These are phyloP conservation scores for Phallus indusiatus DNA, from an alignment of 768 basidiomycete species.

Conservation along the genomic window DNA sequence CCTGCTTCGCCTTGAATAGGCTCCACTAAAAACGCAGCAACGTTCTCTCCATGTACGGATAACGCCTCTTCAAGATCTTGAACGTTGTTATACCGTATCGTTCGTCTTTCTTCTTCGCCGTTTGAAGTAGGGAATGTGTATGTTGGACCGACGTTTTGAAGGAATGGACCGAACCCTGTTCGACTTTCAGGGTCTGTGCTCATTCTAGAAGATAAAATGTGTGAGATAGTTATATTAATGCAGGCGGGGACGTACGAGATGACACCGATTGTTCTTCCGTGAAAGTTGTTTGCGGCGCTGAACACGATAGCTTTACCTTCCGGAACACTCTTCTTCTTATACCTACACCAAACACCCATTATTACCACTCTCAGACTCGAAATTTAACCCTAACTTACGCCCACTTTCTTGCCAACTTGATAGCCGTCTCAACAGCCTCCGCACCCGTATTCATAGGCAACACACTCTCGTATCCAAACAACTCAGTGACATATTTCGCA, in stretches of 20 bases:
- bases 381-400: slow-evolving; percentile 37
- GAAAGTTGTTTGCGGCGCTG: slow-evolving; percentile 87
- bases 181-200: slow-evolving; percentile 90
- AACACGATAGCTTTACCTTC: slow-evolving; percentile 81
- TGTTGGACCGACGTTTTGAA: slow-evolving; percentile 74
- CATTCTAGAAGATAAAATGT: slow-evolving; percentile 68
- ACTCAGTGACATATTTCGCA: slow-evolving; percentile 70
- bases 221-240: too few species aligned
- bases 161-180: slow-evolving; percentile 84
- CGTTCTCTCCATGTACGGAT: slow-evolving; percentile 66
- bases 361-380: too few species aligned
- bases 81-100: slow-evolving; percentile 77
- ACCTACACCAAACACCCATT: too few species aligned
- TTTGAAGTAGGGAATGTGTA: too few species aligned
- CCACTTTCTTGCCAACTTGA: slow-evolving; percentile 97
- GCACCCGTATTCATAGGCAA: slow-evolving; percentile 99
- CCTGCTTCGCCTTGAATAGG: slow-evolving; percentile 99
- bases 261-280: slow-evolving; percentile 84
- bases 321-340: slow-evolving; percentile 73
- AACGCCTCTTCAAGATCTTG: slow-evolving; percentile 78
- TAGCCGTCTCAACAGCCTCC: slow-evolving; percentile 94
- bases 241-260: slow-evolving; percentile 57
- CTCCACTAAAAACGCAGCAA: slow-evolving; percentile 92
- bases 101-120: slow-evolving; percentile 33
- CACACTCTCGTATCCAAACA: slow-evolving; percentile 92